A percentile compares a stretch with the other conserved stretches of the same genome.
These are phyloP conservation scores for Boletus reticuloceps DNA, from an alignment of 768 basidiomycete species.

Conservation along the genomic window DNA sequence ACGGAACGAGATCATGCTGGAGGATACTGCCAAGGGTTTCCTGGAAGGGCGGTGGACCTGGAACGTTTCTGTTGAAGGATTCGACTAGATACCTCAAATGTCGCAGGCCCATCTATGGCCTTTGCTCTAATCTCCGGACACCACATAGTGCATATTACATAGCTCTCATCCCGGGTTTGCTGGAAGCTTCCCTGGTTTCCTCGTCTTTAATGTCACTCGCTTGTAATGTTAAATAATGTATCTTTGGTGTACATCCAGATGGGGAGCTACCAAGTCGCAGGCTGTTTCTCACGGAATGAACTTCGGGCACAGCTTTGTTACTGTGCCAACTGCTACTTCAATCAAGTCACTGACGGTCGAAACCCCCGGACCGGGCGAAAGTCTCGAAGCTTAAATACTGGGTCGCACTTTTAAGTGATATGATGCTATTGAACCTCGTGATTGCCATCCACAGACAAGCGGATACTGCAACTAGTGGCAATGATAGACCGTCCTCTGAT, in stretches of 20 bases:
- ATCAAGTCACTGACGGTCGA: too few relatives aligned
- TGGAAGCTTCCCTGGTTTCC: slow-evolving; percentile 2
- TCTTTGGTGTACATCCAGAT: not conserved
- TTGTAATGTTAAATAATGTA: slow-evolving; percentile 12
- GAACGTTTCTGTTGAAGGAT: slow-evolving; percentile 72
- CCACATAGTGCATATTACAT: not conserved
- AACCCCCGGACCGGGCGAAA: too few relatives aligned
- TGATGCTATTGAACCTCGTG: too few relatives aligned
- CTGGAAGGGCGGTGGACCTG: slow-evolving; percentile 82
- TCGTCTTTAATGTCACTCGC: slow-evolving; percentile 2
- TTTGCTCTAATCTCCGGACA: slow-evolving; percentile 2
- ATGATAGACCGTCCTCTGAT: too few relatives aligned
- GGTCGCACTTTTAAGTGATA: too few relatives aligned
- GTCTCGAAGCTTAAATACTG: too few relatives aligned
- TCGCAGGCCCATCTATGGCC: not conserved
- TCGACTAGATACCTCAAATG: slow-evolving; percentile 41
- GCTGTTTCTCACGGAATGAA: too few relatives aligned
- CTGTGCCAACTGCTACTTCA: too few relatives aligned
- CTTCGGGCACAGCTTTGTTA: too few relatives aligned
- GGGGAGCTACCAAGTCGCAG: too few relatives aligned
- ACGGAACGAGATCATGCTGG: slow-evolving; percentile 90
- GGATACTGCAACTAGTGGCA: too few relatives aligned
- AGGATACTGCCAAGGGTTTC: slow-evolving; percentile 92
- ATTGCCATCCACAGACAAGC: too few relatives aligned
- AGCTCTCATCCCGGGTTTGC: not conserved